Base-by-base conservation (phyloP, 306 rosid genomes). In the Acmispon strigosus region DNA sequence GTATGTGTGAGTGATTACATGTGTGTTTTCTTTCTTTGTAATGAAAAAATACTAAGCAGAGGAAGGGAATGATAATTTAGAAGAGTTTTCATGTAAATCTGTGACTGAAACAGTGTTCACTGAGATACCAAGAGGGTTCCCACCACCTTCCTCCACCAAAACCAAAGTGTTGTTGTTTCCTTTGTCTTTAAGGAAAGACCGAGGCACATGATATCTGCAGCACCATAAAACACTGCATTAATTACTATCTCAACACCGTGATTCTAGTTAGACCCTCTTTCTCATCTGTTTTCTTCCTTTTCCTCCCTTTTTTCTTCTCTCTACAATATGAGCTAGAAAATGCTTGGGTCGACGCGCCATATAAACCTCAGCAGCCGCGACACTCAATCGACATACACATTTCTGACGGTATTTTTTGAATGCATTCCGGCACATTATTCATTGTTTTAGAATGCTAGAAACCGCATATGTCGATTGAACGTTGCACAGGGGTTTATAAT, bases 121-220 rank as follows among this genome's bases (percentile, higher is more conserved):
- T 24, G 86, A 77, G 58, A 87, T 70, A 5, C 17, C 78, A 76
- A 84, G 82, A 78, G 90, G 92, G 70, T 87, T 84, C 57, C 92
- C 96, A 63, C 92, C 92, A 54, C 54, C 76, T 89, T 87, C 92
- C 37, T 89, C 96, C n/a, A 85, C 0, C 77, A 89, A 41, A 44
- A 89, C 76, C 68, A 89, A 59, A 53, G 74, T 72, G 43, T 89
- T 72, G 42, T 89, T 32, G 11, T 7, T 89, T 6, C 36, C 82
- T 10, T 74, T 62, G 6, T 56, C 76, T 45, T 76, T 85, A 14
- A 87, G 87, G 69, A 89, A 85, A n/a, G 90, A 79, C 51, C 88
- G 81, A 11, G 96, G 96, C 67, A 89, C 78, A 32, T 89, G 96
- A 78, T 89, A 87, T 85, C 96, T 89, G 52, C 7, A 19, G 2